A percentile compares a stretch with the other conserved stretches of the same genome.
Evolutionary conservation across 2,329 filamentous ascomycete genomes (phyloP).

Genomic region (Neofusicoccum sp.): DNA sequence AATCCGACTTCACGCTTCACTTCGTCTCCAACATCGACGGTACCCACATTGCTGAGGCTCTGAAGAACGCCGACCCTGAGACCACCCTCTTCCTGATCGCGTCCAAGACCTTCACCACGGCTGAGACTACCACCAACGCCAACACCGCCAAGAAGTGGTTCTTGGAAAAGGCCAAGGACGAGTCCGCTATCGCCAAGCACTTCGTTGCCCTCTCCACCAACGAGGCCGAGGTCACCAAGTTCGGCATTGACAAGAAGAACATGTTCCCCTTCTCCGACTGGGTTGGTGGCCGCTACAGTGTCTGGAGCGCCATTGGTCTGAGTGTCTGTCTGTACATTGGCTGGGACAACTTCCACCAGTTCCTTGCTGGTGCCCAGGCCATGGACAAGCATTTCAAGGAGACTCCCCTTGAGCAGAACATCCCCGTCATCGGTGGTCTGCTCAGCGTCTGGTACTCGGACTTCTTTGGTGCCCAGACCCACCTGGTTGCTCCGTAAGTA

Average conservation of each 20-base stretch:
- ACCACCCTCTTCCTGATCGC: conserved; percentile 98
- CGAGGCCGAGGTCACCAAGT: conserved; percentile 91
- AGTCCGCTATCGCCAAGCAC: conserved; percentile 83
- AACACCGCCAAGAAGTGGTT: conserved; percentile 98
- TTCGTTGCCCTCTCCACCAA: conserved; percentile 98
- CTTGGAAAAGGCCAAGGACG: conserved; percentile 77
- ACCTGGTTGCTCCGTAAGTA: conserved; percentile 88
- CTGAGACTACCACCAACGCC: conserved; percentile 95
- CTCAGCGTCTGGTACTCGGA: conserved; percentile 98
- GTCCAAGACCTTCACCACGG: conserved; percentile 99
- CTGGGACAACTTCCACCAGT: conserved; percentile 96
- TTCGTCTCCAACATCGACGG: conserved; percentile 99
- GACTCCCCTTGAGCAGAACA: conserved; percentile 89
- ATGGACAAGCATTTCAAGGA: conserved; percentile 99
- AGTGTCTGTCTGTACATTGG: conserved; percentile 94
- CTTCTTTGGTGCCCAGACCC: conserved; percentile 97
- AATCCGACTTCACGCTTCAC: conserved; percentile 82
- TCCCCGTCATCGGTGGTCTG: conserved; percentile 86
- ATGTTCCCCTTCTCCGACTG: conserved; percentile 99
- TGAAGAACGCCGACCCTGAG: conserved; percentile 85
- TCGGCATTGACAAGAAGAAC: conserved; percentile 97
- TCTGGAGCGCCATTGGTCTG: conserved; percentile 97
- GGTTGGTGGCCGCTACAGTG: conserved; percentile 97
- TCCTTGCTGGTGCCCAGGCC: conserved; percentile 88
- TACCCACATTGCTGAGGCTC: conserved; percentile 93